Evolutionary conservation across 2,329 filamentous ascomycete species (phyloP).

Genomic region (Herpotrichia juniperi): DNA sequence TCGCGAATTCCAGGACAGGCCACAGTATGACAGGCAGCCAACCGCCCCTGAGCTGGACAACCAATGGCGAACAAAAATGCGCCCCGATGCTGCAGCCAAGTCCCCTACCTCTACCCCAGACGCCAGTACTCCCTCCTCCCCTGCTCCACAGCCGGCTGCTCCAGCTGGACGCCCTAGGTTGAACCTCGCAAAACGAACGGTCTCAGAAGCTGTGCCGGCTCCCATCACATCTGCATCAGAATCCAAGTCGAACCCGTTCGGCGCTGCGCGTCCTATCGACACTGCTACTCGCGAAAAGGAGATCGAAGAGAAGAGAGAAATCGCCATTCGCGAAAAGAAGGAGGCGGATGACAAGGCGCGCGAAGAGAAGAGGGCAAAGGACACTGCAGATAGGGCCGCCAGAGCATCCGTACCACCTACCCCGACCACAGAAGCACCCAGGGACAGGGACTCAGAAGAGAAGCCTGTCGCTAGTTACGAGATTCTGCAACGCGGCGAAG

Average conservation of each 20-base stretch:
- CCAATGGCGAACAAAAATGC: slow-evolving; percentile 92
- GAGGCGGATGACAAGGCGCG: slow-evolving; percentile 86
- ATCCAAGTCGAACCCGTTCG: slow-evolving; percentile 90
- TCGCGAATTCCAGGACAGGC: slow-evolving; percentile 74
- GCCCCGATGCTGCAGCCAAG: slow-evolving; percentile 71
- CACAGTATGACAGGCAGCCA: slow-evolving; percentile 69
- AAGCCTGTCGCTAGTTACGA: slow-evolving; percentile 60
- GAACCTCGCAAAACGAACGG: slow-evolving; percentile 89
- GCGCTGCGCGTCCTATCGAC: slow-evolving; percentile 91
- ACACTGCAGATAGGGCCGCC: slow-evolving; percentile 64
- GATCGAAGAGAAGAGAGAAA: slow-evolving; percentile 84
- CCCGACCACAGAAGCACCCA: slow-evolving; percentile 36
- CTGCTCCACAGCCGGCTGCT: slow-evolving; percentile 65
- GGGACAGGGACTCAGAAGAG: slow-evolving; percentile 46
- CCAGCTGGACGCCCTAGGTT: slow-evolving; percentile 76
- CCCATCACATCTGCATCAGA: slow-evolving; percentile 58
- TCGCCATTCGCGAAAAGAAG: slow-evolving; percentile 78
- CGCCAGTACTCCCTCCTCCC: slow-evolving; percentile 76
- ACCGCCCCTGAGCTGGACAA: slow-evolving; percentile 92
- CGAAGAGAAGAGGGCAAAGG: slow-evolving; percentile 65
- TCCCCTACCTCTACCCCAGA: slow-evolving; percentile 73
- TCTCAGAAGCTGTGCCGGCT: slow-evolving; percentile 71
- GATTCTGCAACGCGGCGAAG: slow-evolving; percentile 57
- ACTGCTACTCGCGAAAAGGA: slow-evolving; percentile 87
- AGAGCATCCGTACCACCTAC: slow-evolving; percentile 52